These are phyloP conservation scores for Colletotrichum euphorbiae DNA, from an alignment of 2,329 filamentous ascomycete species.

Conservation along the genomic window DNA sequence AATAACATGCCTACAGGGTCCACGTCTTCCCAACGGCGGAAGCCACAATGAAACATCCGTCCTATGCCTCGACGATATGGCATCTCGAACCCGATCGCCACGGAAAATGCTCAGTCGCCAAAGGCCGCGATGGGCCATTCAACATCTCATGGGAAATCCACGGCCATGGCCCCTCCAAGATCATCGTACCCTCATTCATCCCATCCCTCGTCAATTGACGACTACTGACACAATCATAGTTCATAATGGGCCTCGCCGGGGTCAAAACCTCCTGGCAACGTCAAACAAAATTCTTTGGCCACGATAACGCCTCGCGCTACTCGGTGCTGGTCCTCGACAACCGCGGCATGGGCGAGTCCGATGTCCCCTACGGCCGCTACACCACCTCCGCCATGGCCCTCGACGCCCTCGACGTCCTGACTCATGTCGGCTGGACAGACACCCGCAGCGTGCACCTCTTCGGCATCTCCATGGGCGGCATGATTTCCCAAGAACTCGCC, in stretches of 20 bases:
- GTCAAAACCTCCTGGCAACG: slow-evolving; percentile 80
- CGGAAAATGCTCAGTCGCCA: slow-evolving; percentile 74
- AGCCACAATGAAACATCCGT: slow-evolving; percentile 72
- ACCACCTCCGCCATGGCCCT: slow-evolving; percentile 87
- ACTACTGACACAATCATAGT: slow-evolving; percentile 57
- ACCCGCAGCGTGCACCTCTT: slow-evolving; percentile 70
- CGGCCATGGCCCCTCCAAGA: slow-evolving; percentile 76
- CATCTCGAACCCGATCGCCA: slow-evolving; percentile 72
- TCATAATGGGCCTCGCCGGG: slow-evolving; percentile 84
- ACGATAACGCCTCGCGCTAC: slow-evolving; percentile 74
- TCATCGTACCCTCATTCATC: slow-evolving; percentile 70
- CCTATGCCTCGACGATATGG: slow-evolving; percentile 76
- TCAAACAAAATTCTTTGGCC: slow-evolving; percentile 85
- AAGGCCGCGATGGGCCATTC: slow-evolving; percentile 78
- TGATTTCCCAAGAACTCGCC: slow-evolving; percentile 89
- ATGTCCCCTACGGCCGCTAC: slow-evolving; percentile 82
- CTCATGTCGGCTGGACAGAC: slow-evolving; percentile 75
- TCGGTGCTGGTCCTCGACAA: slow-evolving; percentile 85
- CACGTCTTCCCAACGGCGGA: slow-evolving; percentile 58
- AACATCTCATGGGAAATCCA: slow-evolving; percentile 85
- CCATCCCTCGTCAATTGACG: not conserved
- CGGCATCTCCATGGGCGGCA: slow-evolving; percentile 88
- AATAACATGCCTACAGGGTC: not conserved
- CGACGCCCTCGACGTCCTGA: slow-evolving; percentile 77
- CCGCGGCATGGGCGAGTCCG: slow-evolving; percentile 83